These are phyloP conservation scores for Nannochloropsis oceanica DNA, from an alignment of 108 stramenopile genomes.

Conservation along the genomic window DNA sequence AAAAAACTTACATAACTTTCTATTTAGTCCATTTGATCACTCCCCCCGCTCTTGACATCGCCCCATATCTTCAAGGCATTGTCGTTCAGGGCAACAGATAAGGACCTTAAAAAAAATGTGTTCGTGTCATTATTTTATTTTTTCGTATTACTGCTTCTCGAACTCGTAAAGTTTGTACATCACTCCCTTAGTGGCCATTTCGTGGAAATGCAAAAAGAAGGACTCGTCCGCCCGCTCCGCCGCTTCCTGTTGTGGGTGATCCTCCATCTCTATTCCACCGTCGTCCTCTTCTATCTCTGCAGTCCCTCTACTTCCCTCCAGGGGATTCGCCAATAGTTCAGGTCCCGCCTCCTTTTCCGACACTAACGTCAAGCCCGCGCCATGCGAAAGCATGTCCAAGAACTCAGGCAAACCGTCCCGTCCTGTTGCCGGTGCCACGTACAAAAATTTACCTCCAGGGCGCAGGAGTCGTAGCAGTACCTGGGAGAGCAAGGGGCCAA, in stretches of 20 bases:
- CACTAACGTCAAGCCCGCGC: not conserved
- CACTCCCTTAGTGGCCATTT: not conserved
- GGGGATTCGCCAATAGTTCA: not conserved
- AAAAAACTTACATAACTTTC: no score
- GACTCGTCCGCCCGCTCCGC: not conserved
- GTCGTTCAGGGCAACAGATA: no score
- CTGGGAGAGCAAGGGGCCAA: not conserved
- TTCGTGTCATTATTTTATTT: no score
- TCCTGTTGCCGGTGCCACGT: not conserved
- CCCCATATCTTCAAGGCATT: no score
- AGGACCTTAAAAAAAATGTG: no score
- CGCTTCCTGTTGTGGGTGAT: not conserved
- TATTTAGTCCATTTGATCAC: no score
- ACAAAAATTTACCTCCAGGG: not conserved
- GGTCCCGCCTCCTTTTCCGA: not conserved
- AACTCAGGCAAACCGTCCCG: not conserved
- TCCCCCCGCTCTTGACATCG: no score
- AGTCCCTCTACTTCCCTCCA: not conserved
- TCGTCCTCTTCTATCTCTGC: not conserved
- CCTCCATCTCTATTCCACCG: not conserved
- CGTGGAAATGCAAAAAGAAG: not conserved
- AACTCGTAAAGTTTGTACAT: not conserved
- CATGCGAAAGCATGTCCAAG: not conserved
- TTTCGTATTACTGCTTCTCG: not conserved
- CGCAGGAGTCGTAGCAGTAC: not conserved